Percentiles rank a stretch among this genome's conserved stretches.
phyloP scores from a whole-genome alignment of 192 early-diverging fungal genomes.

The Dimargaris cristalligena region DNA sequence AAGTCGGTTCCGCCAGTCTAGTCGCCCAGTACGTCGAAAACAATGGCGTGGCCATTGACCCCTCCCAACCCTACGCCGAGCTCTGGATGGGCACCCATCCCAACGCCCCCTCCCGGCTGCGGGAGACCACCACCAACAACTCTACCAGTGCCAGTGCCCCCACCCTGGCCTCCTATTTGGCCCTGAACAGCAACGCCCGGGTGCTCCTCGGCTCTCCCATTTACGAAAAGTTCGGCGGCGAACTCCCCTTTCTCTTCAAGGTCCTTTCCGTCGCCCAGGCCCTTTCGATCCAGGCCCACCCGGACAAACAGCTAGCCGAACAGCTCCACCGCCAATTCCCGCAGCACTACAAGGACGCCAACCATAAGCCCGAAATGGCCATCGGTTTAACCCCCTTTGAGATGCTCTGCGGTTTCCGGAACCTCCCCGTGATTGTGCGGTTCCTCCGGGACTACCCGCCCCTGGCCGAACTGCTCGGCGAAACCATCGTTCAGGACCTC shows the following conservation, averaged over 20 bases:
- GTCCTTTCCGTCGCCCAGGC: constrained; percentile 76
- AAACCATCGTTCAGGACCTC: constrained; percentile 27
- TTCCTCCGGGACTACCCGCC: constrained; percentile 62
- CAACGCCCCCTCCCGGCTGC: constrained; percentile 57
- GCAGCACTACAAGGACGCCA: constrained; percentile 79
- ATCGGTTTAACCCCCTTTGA: constrained; percentile 90
- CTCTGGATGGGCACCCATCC: constrained; percentile 99
- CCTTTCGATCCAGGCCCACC: constrained; percentile 95
- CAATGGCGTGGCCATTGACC: constrained; percentile 37
- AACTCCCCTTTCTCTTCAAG: constrained; percentile 97
- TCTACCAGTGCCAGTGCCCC: constrained; percentile 33
- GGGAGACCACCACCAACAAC: constrained; percentile 15
- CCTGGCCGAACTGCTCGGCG: constrained; percentile 47
- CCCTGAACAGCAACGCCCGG: constrained; percentile 34
- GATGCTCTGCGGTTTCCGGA: constrained; percentile 84
- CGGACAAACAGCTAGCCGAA: constrained; percentile 75
- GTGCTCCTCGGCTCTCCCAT: constrained; percentile 36
- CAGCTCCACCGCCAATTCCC: constrained; percentile 53
- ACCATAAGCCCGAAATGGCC: constrained; percentile 97
- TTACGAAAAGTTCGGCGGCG: constrained; percentile 40
- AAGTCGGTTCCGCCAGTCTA: constrained; percentile 57
- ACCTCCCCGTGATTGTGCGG: constrained; percentile 52
- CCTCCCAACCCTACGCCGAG: constrained; percentile 74
- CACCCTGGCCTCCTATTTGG: constrained; percentile 5
- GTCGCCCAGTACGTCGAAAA: constrained; percentile 69